Conservation (phyloP, 352 stramenopile species). For the Phytopythium chamaehyphon region DNA sequence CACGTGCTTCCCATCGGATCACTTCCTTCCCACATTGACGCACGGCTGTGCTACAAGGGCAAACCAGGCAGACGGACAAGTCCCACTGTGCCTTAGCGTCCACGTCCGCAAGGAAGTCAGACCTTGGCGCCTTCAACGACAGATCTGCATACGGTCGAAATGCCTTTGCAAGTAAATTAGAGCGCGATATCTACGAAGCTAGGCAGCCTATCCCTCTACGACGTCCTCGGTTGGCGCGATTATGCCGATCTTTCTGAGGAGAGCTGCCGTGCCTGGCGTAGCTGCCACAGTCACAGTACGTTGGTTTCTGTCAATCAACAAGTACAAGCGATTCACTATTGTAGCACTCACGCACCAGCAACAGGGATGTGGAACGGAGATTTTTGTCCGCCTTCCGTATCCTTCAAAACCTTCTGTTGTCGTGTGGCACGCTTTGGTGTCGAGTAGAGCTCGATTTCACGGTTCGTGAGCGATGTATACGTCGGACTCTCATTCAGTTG, state of each 20-base stretch:
- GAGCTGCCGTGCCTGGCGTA: slow-evolving; percentile 28
- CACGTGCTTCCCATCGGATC: background rate
- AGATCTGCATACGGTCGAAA: no score
- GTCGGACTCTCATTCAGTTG: slow-evolving; percentile 2
- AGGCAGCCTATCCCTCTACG: background rate
- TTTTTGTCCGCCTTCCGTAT: slow-evolving; percentile 6
- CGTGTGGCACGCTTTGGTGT: slow-evolving; percentile 15
- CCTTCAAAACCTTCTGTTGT: slow-evolving; percentile 7
- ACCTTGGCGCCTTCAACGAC: background rate
- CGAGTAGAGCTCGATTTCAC: slow-evolving; percentile 7
- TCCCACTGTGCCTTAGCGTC: slow-evolving; percentile 4
- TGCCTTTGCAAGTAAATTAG: no score
- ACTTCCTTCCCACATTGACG: background rate
- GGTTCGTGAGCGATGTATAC: slow-evolving; percentile 5
- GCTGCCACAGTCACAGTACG: no score
- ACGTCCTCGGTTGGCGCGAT: slow-evolving; percentile 22
- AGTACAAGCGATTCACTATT: background rate
- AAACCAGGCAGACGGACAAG: background rate
- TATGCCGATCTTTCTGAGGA: slow-evolving; percentile 43
- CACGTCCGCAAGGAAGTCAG: background rate
- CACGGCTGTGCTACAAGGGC: background rate
- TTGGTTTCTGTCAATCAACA: background rate
- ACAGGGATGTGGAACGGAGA: slow-evolving; percentile 38
- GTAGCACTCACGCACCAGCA: slow-evolving; percentile 23
- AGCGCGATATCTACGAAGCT: no score